Evolutionary conservation across 108 stramenopile genomes (phyloP).

Genomic region (Asterionellopsis glacialis): DNA sequence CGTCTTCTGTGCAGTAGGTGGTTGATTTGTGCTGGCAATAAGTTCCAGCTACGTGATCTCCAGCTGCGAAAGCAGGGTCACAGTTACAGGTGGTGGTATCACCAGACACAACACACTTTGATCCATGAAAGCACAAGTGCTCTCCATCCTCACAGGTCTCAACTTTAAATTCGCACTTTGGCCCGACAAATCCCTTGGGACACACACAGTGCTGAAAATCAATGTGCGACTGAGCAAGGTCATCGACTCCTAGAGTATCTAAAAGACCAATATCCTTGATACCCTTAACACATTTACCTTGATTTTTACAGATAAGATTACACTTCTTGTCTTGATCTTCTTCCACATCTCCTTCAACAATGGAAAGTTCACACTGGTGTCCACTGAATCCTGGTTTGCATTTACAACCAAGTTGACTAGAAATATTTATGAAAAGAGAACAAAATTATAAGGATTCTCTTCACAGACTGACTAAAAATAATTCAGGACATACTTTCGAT

Average conservation of each 20-base stretch:
- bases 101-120: constrained; percentile 24
- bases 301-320: neutral
- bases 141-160: constrained; percentile 47
- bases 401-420: neutral
- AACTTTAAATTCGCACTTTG: constrained; percentile 43
- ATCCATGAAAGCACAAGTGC: constrained; percentile 51
- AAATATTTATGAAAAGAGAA: too few relatives aligned
- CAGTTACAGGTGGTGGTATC: constrained; percentile 41
- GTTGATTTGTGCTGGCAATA: constrained; percentile 12
- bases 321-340: neutral
- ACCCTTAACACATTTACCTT: constrained; percentile 6
- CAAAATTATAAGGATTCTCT: neutral
- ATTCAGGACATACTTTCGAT: neutral
- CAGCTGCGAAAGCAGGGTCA: constrained; percentile 12
- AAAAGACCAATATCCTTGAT: neutral
- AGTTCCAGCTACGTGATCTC: neutral
- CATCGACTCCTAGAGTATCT: neutral
- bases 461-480: neutral
- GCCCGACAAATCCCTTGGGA: constrained; percentile 33
- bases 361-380: constrained; percentile 1
- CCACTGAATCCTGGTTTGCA: constrained; percentile 5
- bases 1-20: neutral
- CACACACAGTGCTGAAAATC: constrained; percentile 57
- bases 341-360: neutral
- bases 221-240: neutral